These are phyloP conservation scores for Metarhizium brunneum DNA, from an alignment of 2,329 filamentous ascomycete species.

Conservation along the genomic window DNA sequence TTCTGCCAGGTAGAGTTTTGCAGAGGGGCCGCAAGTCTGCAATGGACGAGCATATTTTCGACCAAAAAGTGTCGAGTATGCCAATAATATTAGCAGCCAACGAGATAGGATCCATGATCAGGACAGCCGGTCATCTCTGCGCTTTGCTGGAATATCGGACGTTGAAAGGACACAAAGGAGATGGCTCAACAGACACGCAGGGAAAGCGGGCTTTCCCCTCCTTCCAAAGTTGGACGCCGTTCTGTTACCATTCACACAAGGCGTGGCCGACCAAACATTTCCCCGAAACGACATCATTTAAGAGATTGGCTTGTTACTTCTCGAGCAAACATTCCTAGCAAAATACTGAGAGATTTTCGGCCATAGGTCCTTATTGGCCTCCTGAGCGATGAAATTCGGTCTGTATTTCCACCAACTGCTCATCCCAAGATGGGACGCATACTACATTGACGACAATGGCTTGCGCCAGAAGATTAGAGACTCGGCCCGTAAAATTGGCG, in stretches of 20 bases:
- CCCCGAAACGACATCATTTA: neutral
- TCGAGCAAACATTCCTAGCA: conserved; percentile 11
- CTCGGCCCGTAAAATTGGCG: neutral
- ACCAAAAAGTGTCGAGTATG: too few species aligned
- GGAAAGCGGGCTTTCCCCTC: neutral
- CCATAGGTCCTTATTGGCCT: neutral
- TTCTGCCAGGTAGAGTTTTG: conserved; percentile 16
- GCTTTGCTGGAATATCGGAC: too few species aligned
- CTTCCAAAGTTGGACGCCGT: too few species aligned
- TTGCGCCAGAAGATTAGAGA: conserved; percentile 15
- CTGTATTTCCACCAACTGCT: too few species aligned
- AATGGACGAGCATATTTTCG: conserved; percentile 10
- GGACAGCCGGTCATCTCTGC: too few species aligned
- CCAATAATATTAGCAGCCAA: too few species aligned
- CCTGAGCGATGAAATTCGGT: too few species aligned
- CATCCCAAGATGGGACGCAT: too few species aligned
- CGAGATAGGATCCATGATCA: too few species aligned
- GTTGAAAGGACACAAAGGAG: conserved; percentile 15
- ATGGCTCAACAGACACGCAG: neutral
- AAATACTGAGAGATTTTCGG: conserved; percentile 14
- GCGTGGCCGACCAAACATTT: too few species aligned
- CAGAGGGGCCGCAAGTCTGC: conserved; percentile 15
- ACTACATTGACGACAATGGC: conserved; percentile 18
- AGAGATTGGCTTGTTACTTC: conserved; percentile 18
- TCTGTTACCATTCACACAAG: too few species aligned